Conservation (phyloP, 2,329 filamentous ascomycete species). For the Metarhizium album region DNA sequence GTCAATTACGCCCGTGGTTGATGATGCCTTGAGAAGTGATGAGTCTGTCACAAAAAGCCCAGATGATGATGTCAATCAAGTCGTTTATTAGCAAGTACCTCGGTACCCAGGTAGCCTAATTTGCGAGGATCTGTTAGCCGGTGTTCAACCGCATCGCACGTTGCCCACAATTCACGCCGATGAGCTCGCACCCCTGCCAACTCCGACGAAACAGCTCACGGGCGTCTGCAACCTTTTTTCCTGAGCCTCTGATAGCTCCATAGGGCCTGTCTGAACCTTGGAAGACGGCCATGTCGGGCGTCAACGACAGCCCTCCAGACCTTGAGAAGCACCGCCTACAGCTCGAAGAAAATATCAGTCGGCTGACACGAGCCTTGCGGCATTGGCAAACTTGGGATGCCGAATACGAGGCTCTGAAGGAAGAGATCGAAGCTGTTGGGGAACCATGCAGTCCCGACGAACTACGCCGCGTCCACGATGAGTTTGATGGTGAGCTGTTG, state of each 20-base stretch:
- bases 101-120: too few species aligned
- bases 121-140: constrained; percentile 12
- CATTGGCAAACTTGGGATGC: constrained; percentile 89
- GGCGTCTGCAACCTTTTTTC: not conserved
- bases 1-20: not conserved
- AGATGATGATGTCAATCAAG: too few species aligned
- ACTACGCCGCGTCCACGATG: constrained; percentile 45
- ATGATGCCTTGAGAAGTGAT: too few species aligned
- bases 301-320: constrained; percentile 46
- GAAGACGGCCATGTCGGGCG: constrained; percentile 25
- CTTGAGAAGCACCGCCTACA: constrained; percentile 65
- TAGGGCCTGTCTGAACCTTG: not conserved
- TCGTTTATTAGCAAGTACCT: too few species aligned
- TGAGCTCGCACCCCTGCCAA: not conserved
- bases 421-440: constrained; percentile 56
- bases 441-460: constrained; percentile 34
- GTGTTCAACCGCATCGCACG: constrained; percentile 12
- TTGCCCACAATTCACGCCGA: not conserved
- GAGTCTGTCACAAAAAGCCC: too few species aligned
- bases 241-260: not conserved
- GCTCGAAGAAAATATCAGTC: constrained; percentile 60
- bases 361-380: constrained; percentile 64
- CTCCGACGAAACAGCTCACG: not conserved
- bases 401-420: constrained; percentile 82
- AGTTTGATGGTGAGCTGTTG: constrained; percentile 53